These are phyloP conservation scores for Globisporangium acanthophoron DNA, from an alignment of 352 stramenopile genomes.

Conservation along the genomic window DNA sequence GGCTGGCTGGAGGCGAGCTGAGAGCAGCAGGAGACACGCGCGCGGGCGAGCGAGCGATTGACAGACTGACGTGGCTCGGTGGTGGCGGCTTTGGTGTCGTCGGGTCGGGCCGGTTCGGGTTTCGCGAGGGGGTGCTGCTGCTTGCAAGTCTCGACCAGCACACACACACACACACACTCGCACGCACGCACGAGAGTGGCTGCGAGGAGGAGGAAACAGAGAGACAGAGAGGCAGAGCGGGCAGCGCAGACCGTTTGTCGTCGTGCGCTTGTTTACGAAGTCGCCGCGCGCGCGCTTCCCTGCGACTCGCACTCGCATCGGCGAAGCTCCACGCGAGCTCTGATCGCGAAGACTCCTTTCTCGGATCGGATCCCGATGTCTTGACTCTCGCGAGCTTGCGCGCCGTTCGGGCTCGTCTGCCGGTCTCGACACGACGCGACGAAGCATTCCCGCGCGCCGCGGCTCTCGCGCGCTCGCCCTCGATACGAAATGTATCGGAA, in stretches of 20 bases:
- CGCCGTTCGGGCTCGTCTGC: not conserved
- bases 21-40: not conserved
- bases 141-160: not conserved
- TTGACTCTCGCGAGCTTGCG: not conserved
- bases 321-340: not conserved
- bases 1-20: not conserved
- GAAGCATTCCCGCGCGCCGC: not conserved
- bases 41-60: not conserved
- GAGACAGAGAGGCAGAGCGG: not conserved
- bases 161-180: too few relatives aligned
- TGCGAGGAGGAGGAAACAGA: not conserved
- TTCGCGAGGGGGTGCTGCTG: not conserved
- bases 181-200: too few relatives aligned
- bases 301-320: too few relatives aligned
- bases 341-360: not conserved
- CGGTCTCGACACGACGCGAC: not conserved
- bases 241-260: not conserved
- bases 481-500: too few relatives aligned
- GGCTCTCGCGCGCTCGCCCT: not conserved
- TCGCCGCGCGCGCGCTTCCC: too few relatives aligned
- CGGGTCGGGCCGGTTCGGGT: too few relatives aligned
- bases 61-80: conserved; percentile 3
- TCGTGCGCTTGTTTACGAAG: not conserved
- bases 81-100: not conserved
- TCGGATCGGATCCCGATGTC: not conserved